Conservation (phyloP, 495 filamentous ascomycete genomes). For the Penicillium desertorum region DNA sequence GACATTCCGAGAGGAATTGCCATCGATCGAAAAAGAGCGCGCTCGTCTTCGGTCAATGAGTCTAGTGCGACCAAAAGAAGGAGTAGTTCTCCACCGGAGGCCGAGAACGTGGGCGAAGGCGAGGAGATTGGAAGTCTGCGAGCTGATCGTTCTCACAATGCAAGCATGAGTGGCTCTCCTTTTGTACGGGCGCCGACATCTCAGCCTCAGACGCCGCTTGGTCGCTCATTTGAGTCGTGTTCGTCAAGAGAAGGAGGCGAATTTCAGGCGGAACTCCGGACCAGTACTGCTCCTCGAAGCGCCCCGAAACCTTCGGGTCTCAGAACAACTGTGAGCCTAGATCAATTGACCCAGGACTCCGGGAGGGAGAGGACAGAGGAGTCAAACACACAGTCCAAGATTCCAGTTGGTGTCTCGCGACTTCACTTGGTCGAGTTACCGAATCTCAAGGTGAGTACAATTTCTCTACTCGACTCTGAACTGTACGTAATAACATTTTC, state of each 20-base stretch:
- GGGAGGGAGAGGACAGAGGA: constrained; percentile 16
- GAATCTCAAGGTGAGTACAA: constrained; percentile 42
- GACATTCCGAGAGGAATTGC: constrained; percentile 3
- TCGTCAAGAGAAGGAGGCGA: constrained; percentile 32
- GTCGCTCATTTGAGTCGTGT: constrained; percentile 36
- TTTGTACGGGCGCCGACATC: constrained; percentile 37
- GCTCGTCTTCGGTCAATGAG: constrained; percentile 25
- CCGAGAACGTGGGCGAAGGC: constrained; percentile 20
- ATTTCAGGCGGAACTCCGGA: constrained; percentile 26
- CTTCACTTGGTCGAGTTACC: constrained; percentile 61
- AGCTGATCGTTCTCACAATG: constrained; percentile 36
- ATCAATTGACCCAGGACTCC: constrained; percentile 22
- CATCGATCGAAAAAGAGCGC: constrained; percentile 28
- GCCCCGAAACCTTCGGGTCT: constrained; percentile 35
- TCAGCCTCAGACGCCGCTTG: constrained; percentile 35
- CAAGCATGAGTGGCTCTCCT: constrained; percentile 46
- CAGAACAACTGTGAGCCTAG: constrained; percentile 30
- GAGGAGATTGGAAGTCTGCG: constrained; percentile 24
- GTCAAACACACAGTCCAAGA: constrained; percentile 27
- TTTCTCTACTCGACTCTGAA: background rate
- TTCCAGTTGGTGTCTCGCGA: constrained; percentile 76
- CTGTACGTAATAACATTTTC: constrained; percentile 2
- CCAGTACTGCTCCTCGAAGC: constrained; percentile 12
- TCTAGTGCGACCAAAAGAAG: constrained; percentile 22
- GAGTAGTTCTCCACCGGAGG: constrained; percentile 20